Base-by-base conservation (phyloP, 768 basidiomycete genomes). In the Nevesoporus exiguus region DNA sequence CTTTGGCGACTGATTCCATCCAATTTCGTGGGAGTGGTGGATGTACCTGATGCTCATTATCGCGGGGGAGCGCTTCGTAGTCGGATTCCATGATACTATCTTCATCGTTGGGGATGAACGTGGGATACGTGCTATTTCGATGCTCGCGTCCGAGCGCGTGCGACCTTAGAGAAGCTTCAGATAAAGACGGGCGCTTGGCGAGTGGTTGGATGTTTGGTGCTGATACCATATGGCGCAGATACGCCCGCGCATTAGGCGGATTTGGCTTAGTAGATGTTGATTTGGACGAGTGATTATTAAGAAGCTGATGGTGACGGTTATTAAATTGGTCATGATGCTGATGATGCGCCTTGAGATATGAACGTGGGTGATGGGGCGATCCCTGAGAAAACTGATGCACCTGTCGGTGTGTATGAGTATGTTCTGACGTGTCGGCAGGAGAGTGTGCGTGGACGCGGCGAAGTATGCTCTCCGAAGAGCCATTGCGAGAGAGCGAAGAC, bases 201-300 rank as follows among this genome's bases (percentile, higher is more conserved):
- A 72, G 61, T 15, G 69, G 71, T 19, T 71, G 68, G 29, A 80
- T 77, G 55, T 75, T 74, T 29, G 78, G 78, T 22, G 77, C 72
- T 22, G 88, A 90, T 1, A 80, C 80, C 76, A 91, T 88, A 65
- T 90, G 87, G 30, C 88, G 81, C 11, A 91, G 78, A 63, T 88
- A 85, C 6, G 83, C 81, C 5, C 80, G 79, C 3, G 88, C 86
- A 48, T 80, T 80, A 24, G 80, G 77, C 22, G 56, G 57, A 55
- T 68, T 60, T 52, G 54, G 51, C 54, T 63, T 68, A 53, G 49
- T 52, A 39, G 51, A 44, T 39, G 58, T 36, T 33, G 62, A 44
- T 42, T 64, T 61, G 48, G 64, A 59, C 63, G 69, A 62, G 46
- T 67, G 52, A 59, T 62, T 27, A 64, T 61, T 54, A 55, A 47